Evolutionary conservation across 2,329 filamentous ascomycete species (phyloP).

Genomic region (Lachnellula hyalina): DNA sequence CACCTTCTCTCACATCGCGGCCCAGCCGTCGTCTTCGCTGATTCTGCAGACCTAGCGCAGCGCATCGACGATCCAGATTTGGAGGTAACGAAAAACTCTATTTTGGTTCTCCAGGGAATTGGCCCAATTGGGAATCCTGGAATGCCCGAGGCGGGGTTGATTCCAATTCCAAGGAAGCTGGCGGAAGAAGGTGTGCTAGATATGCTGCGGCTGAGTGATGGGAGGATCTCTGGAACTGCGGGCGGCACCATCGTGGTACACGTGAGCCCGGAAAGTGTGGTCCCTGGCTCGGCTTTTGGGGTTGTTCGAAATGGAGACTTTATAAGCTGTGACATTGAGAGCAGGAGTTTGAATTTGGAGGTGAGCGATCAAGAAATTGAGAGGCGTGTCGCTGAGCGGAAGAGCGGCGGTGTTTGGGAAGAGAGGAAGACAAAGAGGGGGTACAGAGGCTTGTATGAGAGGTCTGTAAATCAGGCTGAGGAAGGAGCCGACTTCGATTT

Average conservation of each 20-base stretch:
- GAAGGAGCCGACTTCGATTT: constrained; percentile 58
- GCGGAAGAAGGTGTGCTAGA: constrained; percentile 42
- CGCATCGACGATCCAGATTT: constrained; percentile 43
- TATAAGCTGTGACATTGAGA: constrained; percentile 41
- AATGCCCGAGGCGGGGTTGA: constrained; percentile 48
- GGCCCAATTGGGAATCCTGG: constrained; percentile 47
- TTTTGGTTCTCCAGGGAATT: constrained; percentile 44
- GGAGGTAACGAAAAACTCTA: constrained; percentile 38
- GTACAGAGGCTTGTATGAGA: constrained; percentile 55
- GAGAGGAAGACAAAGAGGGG: constrained; percentile 42
- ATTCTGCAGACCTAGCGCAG: constrained; percentile 40
- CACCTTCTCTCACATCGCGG: constrained; percentile 40
- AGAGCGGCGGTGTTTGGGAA: constrained; percentile 30
- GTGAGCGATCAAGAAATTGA: constrained; percentile 25
- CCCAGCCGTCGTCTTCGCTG: constrained; percentile 43
- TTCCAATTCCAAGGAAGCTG: constrained; percentile 46
- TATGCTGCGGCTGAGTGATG: constrained; percentile 49
- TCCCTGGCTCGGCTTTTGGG: constrained; percentile 43
- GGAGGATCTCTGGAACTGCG: constrained; percentile 50
- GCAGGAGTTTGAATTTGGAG: constrained; percentile 35
- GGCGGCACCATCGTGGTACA: constrained; percentile 50
- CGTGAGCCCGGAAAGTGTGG: constrained; percentile 45
- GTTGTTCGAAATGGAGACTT: constrained; percentile 43
- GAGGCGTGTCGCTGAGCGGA: constrained; percentile 14
- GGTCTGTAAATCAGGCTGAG: constrained; percentile 55